Conservation (phyloP, 768 basidiomycete species). For the Hemileccinum impolitum region DNA sequence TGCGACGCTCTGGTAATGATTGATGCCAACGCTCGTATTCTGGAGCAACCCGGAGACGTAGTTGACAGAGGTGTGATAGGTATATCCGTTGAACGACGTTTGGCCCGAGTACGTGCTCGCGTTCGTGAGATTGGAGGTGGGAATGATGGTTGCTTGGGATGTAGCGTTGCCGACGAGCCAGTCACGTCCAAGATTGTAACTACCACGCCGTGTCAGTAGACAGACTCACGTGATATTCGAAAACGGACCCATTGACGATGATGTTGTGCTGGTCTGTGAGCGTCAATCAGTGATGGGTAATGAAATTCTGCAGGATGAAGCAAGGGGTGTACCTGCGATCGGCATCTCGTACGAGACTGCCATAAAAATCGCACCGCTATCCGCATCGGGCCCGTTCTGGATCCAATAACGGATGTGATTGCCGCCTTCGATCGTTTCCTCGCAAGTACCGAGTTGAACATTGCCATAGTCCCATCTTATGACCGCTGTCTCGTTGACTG, state of each 20-base stretch:
- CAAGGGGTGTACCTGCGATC: slow-evolving; percentile 44
- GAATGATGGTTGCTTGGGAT: slow-evolving; percentile 28
- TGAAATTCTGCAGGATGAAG: not conserved
- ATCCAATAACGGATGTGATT: slow-evolving; percentile 88
- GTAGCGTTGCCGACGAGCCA: slow-evolving; percentile 86
- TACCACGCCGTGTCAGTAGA: slow-evolving; percentile 12
- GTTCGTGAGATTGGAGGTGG: slow-evolving; percentile 37
- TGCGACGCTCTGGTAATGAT: slow-evolving; percentile 58
- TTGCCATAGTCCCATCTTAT: slow-evolving; percentile 85
- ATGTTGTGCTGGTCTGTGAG: slow-evolving; percentile 63
- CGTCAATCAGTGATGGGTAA: not conserved
- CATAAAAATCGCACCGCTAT: slow-evolving; percentile 75
- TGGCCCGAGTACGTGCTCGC: slow-evolving; percentile 57
- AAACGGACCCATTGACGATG: slow-evolving; percentile 58
- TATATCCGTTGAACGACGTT: slow-evolving; percentile 63
- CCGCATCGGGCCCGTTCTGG: slow-evolving; percentile 61
- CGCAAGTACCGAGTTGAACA: slow-evolving; percentile 76
- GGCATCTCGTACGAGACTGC: slow-evolving; percentile 73
- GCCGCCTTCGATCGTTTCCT: slow-evolving; percentile 82
- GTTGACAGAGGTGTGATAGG: slow-evolving; percentile 64
- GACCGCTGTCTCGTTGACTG: slow-evolving; percentile 81
- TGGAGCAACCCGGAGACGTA: slow-evolving; percentile 71
- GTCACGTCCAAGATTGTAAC: slow-evolving; percentile 81
- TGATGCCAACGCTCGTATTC: slow-evolving; percentile 67
- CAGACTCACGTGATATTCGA: not conserved